A percentile compares a stretch with the other conserved stretches of the same genome.
Conservation (phyloP, 768 basidiomycete species). For the Rubroboletus pulcherrimus region DNA sequence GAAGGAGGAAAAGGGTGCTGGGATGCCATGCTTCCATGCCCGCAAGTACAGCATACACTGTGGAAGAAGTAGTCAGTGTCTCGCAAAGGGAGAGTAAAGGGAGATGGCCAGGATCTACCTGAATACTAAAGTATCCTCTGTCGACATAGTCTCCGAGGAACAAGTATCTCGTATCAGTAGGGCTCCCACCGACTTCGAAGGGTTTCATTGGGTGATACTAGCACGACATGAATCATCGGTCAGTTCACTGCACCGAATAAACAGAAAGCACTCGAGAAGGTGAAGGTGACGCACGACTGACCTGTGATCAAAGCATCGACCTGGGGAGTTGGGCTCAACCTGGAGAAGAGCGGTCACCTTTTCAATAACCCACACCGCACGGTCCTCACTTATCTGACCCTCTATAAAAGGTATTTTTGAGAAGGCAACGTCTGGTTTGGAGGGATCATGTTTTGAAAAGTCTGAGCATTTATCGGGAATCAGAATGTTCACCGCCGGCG, state of each 20-base stretch:
- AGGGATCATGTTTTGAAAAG: slow-evolving; percentile 79
- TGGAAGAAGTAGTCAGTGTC: neutral
- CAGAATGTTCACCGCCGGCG: slow-evolving; percentile 80
- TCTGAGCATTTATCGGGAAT: slow-evolving; percentile 84
- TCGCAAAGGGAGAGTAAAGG: neutral
- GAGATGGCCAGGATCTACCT: slow-evolving; percentile 43
- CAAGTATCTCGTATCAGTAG: slow-evolving; percentile 91
- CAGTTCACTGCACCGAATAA: slow-evolving; percentile 11
- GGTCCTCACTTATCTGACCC: slow-evolving; percentile 92
- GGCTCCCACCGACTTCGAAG: slow-evolving; percentile 91
- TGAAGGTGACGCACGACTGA: slow-evolving; percentile 25
- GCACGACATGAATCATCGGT: slow-evolving; percentile 5
- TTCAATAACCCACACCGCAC: slow-evolving; percentile 90
- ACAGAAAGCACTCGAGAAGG: neutral
- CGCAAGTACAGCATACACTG: slow-evolving; percentile 97
- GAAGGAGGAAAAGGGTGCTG: slow-evolving; percentile 90
- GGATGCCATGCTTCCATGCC: slow-evolving; percentile 99
- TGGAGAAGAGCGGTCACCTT: slow-evolving; percentile 81
- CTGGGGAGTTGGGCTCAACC: slow-evolving; percentile 79
- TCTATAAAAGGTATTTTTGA: slow-evolving; percentile 99
- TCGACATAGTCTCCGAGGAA: slow-evolving; percentile 94
- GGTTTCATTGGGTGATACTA: slow-evolving; percentile 94
- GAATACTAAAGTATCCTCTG: slow-evolving; percentile 90
- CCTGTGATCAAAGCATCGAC: slow-evolving; percentile 99
- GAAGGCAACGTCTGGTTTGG: slow-evolving; percentile 93